Conservation (phyloP, 257 asterid species). For the Coffea canephora region DNA sequence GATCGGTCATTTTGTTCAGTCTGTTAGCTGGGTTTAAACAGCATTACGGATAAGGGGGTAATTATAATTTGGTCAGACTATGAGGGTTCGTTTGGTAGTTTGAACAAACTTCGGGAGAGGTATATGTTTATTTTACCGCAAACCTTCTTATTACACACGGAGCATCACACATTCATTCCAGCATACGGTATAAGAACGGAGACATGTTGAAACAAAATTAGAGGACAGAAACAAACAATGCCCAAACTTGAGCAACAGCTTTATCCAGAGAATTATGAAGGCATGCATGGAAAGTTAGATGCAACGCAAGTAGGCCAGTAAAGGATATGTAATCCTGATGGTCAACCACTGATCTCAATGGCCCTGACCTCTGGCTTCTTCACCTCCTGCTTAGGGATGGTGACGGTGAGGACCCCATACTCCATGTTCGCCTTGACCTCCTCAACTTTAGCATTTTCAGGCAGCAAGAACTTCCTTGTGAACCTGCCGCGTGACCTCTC, state of each 20-base stretch:
- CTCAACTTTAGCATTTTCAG: background rate
- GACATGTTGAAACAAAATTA: background rate
- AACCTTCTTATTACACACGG: background rate
- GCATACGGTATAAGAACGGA: background rate
- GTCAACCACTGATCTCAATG: slow-evolving; percentile 11
- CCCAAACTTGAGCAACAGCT: background rate
- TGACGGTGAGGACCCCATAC: background rate
- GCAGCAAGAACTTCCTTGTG: background rate
- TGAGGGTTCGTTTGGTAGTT: no score
- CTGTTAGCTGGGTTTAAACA: no score
- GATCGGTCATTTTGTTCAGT: no score
- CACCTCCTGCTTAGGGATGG: background rate
- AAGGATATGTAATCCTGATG: no score
- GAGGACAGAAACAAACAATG: background rate
- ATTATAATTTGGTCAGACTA: no score
- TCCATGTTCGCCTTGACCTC: slow-evolving; percentile 4
- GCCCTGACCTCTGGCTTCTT: background rate
- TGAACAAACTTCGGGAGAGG: no score
- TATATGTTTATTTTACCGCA: background rate
- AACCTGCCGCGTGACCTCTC: background rate
- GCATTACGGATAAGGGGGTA: no score
- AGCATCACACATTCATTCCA: background rate
- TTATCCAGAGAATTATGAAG: background rate
- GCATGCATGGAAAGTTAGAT: no score
- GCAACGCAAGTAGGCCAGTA: background rate